Evolutionary conservation across 805 yeast genomes (phyloP), one percentile per base, ranked within the genome.

Genomic region (Teunomyces aglyptinius): DNA sequence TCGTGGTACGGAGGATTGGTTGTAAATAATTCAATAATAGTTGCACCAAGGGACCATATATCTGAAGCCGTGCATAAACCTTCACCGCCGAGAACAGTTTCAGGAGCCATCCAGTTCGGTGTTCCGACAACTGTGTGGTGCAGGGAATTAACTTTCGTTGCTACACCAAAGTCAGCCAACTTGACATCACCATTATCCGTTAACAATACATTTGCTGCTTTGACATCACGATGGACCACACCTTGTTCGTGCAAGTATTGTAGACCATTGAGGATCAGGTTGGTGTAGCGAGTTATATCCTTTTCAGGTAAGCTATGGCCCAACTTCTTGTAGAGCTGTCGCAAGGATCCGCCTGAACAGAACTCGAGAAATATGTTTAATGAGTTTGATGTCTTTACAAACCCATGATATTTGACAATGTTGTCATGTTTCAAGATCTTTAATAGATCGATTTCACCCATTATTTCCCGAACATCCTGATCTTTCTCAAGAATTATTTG

Each of bases 101-200:
- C 99, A 0, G 99, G 99, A 0, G 99, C 97, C 97, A 94, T 91
- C 98, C 98, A 94, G 61, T 92, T 87, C 0, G 97, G 96, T 0
- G 98, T 89, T 1, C 99, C 99, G 12, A 77, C 80, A 6, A 80
- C 82, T 2, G 76, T 73, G 42, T 58, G 58, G 51, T 68, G 77
- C 56, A 54, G 68, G 28, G 58, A 53, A 35, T 57, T 54, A 2
- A 75, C 75, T 38, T 71, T 72, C 4, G 97, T 88, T 1, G 98
- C 96, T 6, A 92, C 97, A 1, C 98, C 98, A 65, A 92, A 92
- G 64, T 92, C 99, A 2, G 97, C 97, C 41, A 92, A 75, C 57
- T 92, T 94, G 11, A 89, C 86, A 7, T 76, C 76, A 2, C 90
- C 83, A 10, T 75, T 66, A 2, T 77, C 76, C 15, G 89, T 83